Base-by-base conservation (phyloP, 2,329 filamentous ascomycete genomes). In the Dactylella cylindrospora region DNA sequence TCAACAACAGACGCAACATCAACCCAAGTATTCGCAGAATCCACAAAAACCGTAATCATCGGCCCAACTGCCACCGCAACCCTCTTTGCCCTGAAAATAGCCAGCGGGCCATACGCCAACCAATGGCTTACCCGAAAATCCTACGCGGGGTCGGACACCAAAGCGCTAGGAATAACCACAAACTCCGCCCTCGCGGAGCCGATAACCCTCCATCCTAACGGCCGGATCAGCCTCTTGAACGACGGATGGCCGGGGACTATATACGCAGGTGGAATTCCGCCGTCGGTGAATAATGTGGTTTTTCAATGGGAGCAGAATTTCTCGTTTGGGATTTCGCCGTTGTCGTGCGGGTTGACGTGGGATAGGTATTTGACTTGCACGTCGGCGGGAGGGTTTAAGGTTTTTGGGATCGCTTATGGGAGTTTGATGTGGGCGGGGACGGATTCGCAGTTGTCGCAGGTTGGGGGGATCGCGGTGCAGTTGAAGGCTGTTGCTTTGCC, bases 71-170 rank as follows among this genome's bases (percentile, higher is more conserved):
- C 23, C 3, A 55, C 51, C 6, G 33, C 41, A 23, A 25, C 26
- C 15, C 6, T 13, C 17, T 55, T 55, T 15, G 41, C 41, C 32
- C 41, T 55, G 26, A 40, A 55, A 23, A 20, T 55, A 13, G 43
- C 35, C 28, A 20, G 32, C 9, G 44, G 32, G 20, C 41, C 51
- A 4, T 55, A 35, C 23, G 35, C 29, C n/a, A 25, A 25, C 35
- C 51, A 36, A 15, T 55, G 35, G 26, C 35, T 55, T 13, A 36
- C 26, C 26, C 15, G 17, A 3, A 39, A 36, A 13, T 12, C 25
- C 3, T 55, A 47, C 43, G 26, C 26, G 1, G n/a, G n/a, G n/a
- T 20, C 25, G 1, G 35, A 40, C 7, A 41, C 41, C n/a, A 5
- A 12, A 7, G 25, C 19, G 10, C 13, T 40, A 12, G 7, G 23